Base-by-base conservation (phyloP, 2,329 filamentous ascomycete species). In the Coniochaeta sp. region DNA sequence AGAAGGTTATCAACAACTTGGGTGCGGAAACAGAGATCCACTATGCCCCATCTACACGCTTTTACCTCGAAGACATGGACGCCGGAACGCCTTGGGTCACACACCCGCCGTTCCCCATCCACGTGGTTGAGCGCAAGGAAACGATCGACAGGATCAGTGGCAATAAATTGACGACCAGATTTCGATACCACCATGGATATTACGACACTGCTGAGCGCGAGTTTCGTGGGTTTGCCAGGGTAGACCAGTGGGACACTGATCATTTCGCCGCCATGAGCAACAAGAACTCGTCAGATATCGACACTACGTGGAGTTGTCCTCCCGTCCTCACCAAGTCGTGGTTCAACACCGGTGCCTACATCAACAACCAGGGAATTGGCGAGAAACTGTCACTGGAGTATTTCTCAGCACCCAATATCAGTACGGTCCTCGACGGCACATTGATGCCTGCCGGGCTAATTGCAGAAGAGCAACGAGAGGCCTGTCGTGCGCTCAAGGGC, bases 141-240 rank as follows among this genome's bases (percentile, higher is more conserved):
- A 50, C 54, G 1, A 24, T 44, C 3, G 67, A 68, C 58, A 1
- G n/a, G 22, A 44, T 62, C 33, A 56, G 38, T 26, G 16, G 31
- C 26, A 17, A 11, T 17, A 19, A 34, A 34, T 22, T 12, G 17
- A 40, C 16, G 14, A 58, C 60, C 12, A 3, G 47, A 8, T 67
- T 64, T 52, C 43, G 47, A 14, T 69, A 69, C 52, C 67, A 69
- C 61, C 36, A 71, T 58, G 71, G 71, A 1, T 69, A 64, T 58
- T 73, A 62, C 59, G 69, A 73, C 50, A 60, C 44, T 0, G 7
- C 60, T 1, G 70, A 73, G 57, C 44, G 65, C 1, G 66, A 72
- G 54, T 73, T 72, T 59, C 58, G 65, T 1, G 71, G 71, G 1
- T 73, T 73, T 58, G 70, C 61, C 3, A 66, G 67, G 62, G 70